phyloP scores from a whole-genome alignment of 371 early-diverging fungal species.

The Hamiltosporidium magnivora region DNA sequence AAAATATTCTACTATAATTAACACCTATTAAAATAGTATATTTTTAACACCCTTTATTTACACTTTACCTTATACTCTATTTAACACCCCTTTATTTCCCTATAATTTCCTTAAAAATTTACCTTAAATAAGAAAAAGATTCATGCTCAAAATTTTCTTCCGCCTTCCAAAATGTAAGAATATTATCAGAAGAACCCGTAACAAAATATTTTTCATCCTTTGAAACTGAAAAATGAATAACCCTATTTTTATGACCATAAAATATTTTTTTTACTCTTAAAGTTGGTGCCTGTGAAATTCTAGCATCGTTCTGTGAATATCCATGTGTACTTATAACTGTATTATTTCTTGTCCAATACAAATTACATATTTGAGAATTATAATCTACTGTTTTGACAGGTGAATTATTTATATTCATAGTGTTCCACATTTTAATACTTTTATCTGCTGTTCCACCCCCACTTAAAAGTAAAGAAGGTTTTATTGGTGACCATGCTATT shows the following conservation, averaged over 20 bases:
- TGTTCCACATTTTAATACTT: constrained; percentile 51
- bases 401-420: constrained; percentile 4
- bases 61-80: too few relatives aligned
- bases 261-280: constrained; percentile 17
- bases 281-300: constrained; percentile 21
- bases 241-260: constrained; percentile 53
- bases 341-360: constrained; percentile 50
- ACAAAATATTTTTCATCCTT: constrained; percentile 53
- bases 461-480: constrained; percentile 32
- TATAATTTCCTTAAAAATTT: too few relatives aligned
- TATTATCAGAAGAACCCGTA: constrained; percentile 52
- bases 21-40: too few relatives aligned
- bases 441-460: constrained; percentile 58
- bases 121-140: too few relatives aligned
- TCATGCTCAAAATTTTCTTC: too few relatives aligned
- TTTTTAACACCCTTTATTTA: too few relatives aligned
- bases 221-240: constrained; percentile 54
- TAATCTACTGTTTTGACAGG: constrained; percentile 35
- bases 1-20: too few relatives aligned
- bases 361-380: constrained; percentile 54
- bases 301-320: constrained; percentile 56
- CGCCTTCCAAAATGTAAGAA: constrained; percentile 48
- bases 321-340: constrained; percentile 53
- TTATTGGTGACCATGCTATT: constrained; percentile 37
- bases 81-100: too few relatives aligned